Base-by-base conservation (phyloP, 2,329 filamentous ascomycete genomes). In the Aspergillus bombycis region DNA sequence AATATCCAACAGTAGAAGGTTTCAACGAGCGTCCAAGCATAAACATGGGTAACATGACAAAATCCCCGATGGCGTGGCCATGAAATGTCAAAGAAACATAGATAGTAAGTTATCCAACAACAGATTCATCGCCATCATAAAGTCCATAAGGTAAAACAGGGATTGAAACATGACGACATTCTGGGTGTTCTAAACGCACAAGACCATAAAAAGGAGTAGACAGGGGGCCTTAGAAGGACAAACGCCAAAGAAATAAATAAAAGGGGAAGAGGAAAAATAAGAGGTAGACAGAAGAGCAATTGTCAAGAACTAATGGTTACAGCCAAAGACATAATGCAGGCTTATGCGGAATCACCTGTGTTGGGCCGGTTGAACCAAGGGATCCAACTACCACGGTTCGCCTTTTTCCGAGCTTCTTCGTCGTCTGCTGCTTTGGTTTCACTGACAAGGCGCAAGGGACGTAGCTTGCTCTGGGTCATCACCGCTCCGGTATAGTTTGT, bases 371-470 rank as follows among this genome's bases (percentile, higher is more conserved):
- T 80, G 67, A 82, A 79, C 80, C 80, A 82, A 12, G 78, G 70
- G 60, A 82, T 80, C 80, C 80, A 82, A 73, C 80, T 82, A 64
- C 74, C 77, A 52, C 80, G 74, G 68, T 82, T 82, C 3, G 78
- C 76, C 67, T 78, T 81, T 72, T 80, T 81, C 61, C 78, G 76
- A 57, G 79, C 76, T 57, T 82, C 80, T 46, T 80, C 79, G 34
- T 80, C 79, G 36, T 79, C 77, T 7, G 73, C 68, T 28, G 70
- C 77, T 58, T 81, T 75, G 28, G 77, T 72, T 61, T 80, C 80
- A 58, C 78, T 80, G 68, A 98, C 93, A 34, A 99, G 84, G 19
- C 94, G 86, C 68, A 99, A 82, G 8, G 94, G 94, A 41, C 94
- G 86, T 63, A 96, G 89, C 78, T 95, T 95, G 72, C 89, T 90